Percentiles rank a stretch among this genome's conserved stretches.
phyloP scores from a whole-genome alignment of 306 rosid genomes.

The Casuarina equisetifolia region DNA sequence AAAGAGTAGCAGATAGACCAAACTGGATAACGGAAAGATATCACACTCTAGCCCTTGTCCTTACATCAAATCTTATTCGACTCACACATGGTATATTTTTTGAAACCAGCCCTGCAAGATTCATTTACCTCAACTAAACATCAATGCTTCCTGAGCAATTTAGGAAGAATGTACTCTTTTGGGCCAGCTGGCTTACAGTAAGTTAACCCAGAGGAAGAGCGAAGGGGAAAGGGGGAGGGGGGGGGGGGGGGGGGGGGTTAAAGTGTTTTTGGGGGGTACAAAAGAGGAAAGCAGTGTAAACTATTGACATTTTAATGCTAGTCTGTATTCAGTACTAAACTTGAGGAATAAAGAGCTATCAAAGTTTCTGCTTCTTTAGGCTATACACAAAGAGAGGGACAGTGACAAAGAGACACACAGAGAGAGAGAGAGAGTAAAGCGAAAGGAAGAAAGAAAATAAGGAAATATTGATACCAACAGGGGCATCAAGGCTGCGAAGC shows the following conservation, averaged over 20 bases:
- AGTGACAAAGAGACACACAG: background rate
- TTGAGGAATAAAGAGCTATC: background rate
- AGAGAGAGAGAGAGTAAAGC: background rate
- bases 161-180: background rate
- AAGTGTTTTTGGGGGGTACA: too few species aligned
- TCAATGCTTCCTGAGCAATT: background rate
- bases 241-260: too few species aligned
- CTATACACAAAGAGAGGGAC: background rate
- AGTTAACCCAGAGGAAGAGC: background rate
- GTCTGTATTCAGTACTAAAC: background rate
- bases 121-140: background rate
- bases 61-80: background rate
- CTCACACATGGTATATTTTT: background rate
- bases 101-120: background rate
- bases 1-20: constrained; percentile 13
- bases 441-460: background rate
- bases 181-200: background rate
- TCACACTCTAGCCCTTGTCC: background rate
- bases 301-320: background rate
- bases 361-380: constrained; percentile 2
- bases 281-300: background rate
- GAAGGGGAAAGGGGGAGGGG: background rate
- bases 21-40: background rate
- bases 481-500: constrained; percentile 71
- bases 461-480: constrained; percentile 49